phyloP scores from a whole-genome alignment of 306 rosid species.

The Canavalia gladiata region DNA sequence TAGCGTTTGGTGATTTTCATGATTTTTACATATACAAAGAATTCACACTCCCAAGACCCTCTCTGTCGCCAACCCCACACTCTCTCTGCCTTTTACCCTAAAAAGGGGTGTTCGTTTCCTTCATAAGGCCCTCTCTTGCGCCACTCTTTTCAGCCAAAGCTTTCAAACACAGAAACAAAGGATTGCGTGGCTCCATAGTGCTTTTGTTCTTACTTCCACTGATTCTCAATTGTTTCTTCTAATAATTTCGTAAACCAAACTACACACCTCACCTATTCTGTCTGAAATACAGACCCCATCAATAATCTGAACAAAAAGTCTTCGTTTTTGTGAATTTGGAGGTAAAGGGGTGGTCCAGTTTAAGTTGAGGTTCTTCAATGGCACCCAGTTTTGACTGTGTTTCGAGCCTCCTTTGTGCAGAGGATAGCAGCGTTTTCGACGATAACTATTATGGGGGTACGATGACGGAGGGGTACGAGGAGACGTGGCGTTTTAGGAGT shows the following conservation, averaged over 20 bases:
- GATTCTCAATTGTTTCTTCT: slow-evolving; percentile 41
- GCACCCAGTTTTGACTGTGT: slow-evolving; percentile 90
- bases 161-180: slow-evolving; percentile 39
- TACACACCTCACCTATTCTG: neutral
- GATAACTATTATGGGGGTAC: slow-evolving; percentile 58
- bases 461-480: slow-evolving; percentile 51
- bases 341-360: slow-evolving; percentile 5
- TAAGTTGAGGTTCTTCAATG: slow-evolving; percentile 57
- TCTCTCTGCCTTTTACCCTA: slow-evolving; percentile 66
- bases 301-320: slow-evolving; percentile 41
- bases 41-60: slow-evolving; percentile 44
- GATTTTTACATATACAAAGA: slow-evolving; percentile 35
- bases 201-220: slow-evolving; percentile 49
- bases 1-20: slow-evolving; percentile 22
- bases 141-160: slow-evolving; percentile 60
- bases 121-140: slow-evolving; percentile 68
- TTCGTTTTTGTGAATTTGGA: slow-evolving; percentile 24
- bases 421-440: slow-evolving; percentile 69
- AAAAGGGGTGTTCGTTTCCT: slow-evolving; percentile 69
- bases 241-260: slow-evolving; percentile 32
- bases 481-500: slow-evolving; percentile 50
- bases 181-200: slow-evolving; percentile 25
- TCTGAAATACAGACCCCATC: slow-evolving; percentile 28
- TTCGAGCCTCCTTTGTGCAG: slow-evolving; percentile 86
- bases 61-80: slow-evolving; percentile 45